Percentiles rank a stretch among this genome's conserved stretches.
These are phyloP conservation scores for Funneliformis caledonium DNA, from an alignment of 371 early-diverging fungal species.

Conservation along the genomic window DNA sequence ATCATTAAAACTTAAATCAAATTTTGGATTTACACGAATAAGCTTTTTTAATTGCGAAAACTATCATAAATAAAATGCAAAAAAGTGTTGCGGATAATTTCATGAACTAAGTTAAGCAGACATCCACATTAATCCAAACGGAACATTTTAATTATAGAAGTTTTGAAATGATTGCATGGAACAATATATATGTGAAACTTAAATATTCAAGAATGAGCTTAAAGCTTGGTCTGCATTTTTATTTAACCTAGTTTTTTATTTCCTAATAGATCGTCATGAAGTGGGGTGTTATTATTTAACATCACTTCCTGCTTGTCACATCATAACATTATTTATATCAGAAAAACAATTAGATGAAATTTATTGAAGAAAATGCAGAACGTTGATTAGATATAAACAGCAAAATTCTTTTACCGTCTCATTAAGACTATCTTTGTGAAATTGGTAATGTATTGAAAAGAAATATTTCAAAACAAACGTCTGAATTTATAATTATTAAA, in stretches of 20 bases:
- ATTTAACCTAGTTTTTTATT: too few species aligned
- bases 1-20: constrained; percentile 2
- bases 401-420: constrained; percentile 20
- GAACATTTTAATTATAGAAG: constrained; percentile 37
- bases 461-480: neutral
- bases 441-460: constrained; percentile 1
- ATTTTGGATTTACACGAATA: constrained; percentile 38
- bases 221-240: constrained; percentile 17
- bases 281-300: constrained; percentile 40
- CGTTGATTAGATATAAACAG: constrained; percentile 19
- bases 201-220: constrained; percentile 17
- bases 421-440: constrained; percentile 14
- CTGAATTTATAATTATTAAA: neutral
- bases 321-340: constrained; percentile 32
- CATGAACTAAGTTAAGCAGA: constrained; percentile 37
- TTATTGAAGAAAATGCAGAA: constrained; percentile 3
- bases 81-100: constrained; percentile 17
- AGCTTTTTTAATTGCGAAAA: constrained; percentile 35
- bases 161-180: neutral
- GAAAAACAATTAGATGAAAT: neutral
- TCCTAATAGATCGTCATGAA: too few species aligned
- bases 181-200: neutral
- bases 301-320: constrained; percentile 29
- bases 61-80: neutral
- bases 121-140: constrained; percentile 37